Conservation (phyloP, 169 alveolate species). For the Fabrea salina region DNA sequence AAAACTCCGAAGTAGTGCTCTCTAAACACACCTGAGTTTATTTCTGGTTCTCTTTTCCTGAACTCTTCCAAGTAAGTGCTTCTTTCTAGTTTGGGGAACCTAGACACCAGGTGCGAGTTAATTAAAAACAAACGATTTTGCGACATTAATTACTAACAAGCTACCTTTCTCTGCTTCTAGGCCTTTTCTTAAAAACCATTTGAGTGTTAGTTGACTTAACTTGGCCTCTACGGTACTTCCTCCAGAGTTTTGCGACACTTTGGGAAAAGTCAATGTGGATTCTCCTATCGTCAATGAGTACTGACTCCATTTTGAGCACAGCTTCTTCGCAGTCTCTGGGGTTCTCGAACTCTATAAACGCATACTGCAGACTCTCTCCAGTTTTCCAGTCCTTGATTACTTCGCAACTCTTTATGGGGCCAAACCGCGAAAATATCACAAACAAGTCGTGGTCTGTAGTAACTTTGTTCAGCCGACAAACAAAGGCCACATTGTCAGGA, state of each 20-base stretch:
- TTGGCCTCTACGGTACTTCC: conserved; percentile 29
- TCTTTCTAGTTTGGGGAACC: not conserved
- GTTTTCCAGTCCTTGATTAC: conserved; percentile 97
- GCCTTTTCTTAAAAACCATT: too few species aligned
- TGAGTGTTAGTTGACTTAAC: too few species aligned
- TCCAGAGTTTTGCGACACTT: conserved; percentile 79
- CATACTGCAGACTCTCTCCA: conserved; percentile 97
- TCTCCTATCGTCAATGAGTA: conserved; percentile 94
- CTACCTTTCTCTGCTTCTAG: too few species aligned
- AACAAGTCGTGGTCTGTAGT: conserved; percentile 97
- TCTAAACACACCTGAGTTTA: not conserved
- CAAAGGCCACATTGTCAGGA: conserved; percentile 97
- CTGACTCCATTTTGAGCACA: conserved; percentile 95
- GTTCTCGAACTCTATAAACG: conserved; percentile 96
- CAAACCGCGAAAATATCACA: conserved; percentile 94
- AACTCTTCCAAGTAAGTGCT: not conserved
- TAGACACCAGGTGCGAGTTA: not conserved
- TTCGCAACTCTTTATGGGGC: conserved; percentile 91
- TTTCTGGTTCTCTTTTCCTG: not conserved
- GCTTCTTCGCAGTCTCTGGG: conserved; percentile 96
- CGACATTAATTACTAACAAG: too few species aligned
- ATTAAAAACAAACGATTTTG: not conserved
- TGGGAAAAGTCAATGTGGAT: conserved; percentile 89
- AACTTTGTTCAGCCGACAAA: conserved; percentile 96
- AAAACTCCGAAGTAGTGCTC: not conserved